Evolutionary conservation across 169 alveolate species (phyloP).

Genomic region (Eimeria tenella): DNA sequence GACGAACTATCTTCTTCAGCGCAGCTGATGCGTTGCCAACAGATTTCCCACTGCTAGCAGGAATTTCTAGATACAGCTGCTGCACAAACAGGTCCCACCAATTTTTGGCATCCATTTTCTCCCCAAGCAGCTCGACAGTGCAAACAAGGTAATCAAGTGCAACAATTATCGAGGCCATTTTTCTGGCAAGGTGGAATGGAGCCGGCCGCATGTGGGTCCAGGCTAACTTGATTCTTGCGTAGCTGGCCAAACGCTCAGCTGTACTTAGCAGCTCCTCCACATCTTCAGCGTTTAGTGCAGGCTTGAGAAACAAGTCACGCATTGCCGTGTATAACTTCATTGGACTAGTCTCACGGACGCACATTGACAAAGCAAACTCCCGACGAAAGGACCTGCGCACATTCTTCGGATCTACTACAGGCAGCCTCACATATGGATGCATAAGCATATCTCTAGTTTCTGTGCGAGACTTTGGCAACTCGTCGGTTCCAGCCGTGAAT

Average conservation of each 20-base stretch:
- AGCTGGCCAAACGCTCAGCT: background rate
- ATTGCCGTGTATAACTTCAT: background rate
- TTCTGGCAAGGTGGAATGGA: no score
- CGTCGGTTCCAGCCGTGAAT: no score
- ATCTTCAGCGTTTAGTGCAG: background rate
- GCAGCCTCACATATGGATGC: background rate
- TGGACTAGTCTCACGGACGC: background rate
- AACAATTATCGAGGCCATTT: no score
- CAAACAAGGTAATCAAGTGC: background rate
- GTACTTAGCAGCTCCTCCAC: background rate
- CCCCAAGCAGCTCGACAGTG: conserved; percentile 11
- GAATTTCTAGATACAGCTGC: background rate
- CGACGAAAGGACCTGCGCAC: background rate
- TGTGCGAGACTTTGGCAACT: no score
- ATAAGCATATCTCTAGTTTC: background rate
- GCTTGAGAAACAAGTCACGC: conserved; percentile 1
- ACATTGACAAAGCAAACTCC: background rate
- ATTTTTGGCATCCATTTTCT: background rate
- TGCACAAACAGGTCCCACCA: conserved; percentile 11
- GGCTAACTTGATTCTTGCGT: background rate
- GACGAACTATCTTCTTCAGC: background rate
- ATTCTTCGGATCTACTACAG: background rate
- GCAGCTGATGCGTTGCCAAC: no score
- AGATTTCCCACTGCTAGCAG: no score
- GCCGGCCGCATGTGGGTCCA: no score